phyloP scores from a whole-genome alignment of 75 land plant genomes.

The Pinus tabuliformis region DNA sequence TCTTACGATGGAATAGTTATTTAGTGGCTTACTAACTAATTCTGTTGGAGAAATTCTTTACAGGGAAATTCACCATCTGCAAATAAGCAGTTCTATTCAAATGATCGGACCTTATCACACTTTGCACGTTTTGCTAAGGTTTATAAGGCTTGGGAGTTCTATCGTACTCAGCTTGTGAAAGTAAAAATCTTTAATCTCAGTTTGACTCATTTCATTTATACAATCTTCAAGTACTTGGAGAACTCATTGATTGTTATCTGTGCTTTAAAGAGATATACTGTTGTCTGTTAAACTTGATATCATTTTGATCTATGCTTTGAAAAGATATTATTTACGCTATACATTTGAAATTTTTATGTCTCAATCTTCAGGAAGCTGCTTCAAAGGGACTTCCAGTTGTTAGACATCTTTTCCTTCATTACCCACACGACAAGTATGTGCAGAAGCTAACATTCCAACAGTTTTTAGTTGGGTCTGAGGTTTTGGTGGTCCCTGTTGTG shows the following conservation, averaged over 20 bases:
- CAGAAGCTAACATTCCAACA: constrained; percentile 68
- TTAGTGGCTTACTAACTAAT: no score
- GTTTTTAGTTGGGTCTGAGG: constrained; percentile 84
- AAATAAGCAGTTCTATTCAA: constrained; percentile 82
- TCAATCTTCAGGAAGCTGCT: constrained; percentile 64
- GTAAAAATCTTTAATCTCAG: constrained; percentile 21
- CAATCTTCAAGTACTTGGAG: not conserved
- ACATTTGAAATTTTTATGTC: not conserved
- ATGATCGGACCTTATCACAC: constrained; percentile 54
- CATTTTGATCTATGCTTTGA: no score
- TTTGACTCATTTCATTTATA: not conserved
- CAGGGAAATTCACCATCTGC: constrained; percentile 87
- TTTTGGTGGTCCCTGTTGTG: constrained; percentile 85
- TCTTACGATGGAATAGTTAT: no score
- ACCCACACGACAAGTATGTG: constrained; percentile 71
- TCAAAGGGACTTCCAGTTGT: constrained; percentile 72
- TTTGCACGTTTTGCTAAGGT: constrained; percentile 87
- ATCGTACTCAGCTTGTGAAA: constrained; percentile 82
- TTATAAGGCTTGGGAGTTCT: constrained; percentile 90
- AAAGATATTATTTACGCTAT: not conserved
- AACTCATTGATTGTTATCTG: no score
- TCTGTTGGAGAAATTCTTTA: not conserved
- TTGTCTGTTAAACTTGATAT: no score
- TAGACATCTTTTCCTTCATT: constrained; percentile 87
- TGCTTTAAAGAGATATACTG: no score